Base-by-base conservation (phyloP, 345 rosid species). In the Clausena lansium region DNA sequence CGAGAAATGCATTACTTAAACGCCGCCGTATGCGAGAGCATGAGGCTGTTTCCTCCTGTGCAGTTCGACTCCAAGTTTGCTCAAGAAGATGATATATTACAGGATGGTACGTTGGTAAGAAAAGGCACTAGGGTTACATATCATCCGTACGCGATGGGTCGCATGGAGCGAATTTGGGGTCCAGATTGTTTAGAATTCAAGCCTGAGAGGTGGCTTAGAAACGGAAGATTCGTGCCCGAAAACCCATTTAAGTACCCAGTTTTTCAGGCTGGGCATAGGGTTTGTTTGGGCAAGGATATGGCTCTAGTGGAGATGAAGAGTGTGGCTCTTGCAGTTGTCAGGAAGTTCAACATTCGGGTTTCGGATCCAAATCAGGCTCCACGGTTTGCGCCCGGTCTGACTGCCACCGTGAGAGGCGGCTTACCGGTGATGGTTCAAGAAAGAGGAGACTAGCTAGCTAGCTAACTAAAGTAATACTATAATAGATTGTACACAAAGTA, bases 61-160 rank as follows among this genome's bases (percentile, higher is more conserved):
- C 98, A 91, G 70, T 90, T 90, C 50, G 97, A 91, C 47, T 91
- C 97, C 8, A 91, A 93, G 80, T 91, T 90, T 61, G 84, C 92
- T 0, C 59, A 75, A 62, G 85, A 85, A 61, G 90, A 91, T 22
- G 98, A 93, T 78, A 64, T 89, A 27, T 58, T 93, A 55, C 78
- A 93, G 2, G 98, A 93, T 24, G 90, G 87, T 17, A 88, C 93
- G 0, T 66, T 76, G 24, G 82, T 90, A 9, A 78, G 55, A 28
- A 82, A 72, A 33, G 92, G 92, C 55, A 82, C 80, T 2, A 63
- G 90, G 87, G 89, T 90, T 22, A 88, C 89, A 1, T 88, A 83
- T 84, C 94, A 87, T 70, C 91, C 84, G 1, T 90, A 90, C 64
- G 92, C 91, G 47, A 88, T 90, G 91, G 94, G 89, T 17, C 85